Percentiles rank a stretch among this genome's conserved stretches.
Conservation (phyloP, 768 basidiomycete genomes). For the Collybia nuda region DNA sequence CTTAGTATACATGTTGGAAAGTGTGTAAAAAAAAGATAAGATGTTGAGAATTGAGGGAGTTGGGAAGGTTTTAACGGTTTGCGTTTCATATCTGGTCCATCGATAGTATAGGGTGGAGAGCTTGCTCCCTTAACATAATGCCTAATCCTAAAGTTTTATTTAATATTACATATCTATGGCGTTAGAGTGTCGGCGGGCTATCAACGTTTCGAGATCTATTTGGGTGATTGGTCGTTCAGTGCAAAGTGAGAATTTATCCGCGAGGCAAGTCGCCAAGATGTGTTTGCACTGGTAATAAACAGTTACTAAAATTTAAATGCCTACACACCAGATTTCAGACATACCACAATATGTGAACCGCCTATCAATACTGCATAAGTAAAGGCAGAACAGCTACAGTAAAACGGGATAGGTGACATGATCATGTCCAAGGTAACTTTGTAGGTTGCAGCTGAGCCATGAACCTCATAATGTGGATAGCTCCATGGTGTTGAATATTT, state of each 20-base stretch:
- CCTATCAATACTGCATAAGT: conserved; percentile 59
- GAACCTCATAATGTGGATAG: conserved; percentile 61
- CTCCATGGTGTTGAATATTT: conserved; percentile 59
- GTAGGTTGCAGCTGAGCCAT: conserved; percentile 65
- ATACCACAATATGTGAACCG: conserved; percentile 65
- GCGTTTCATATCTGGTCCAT: too few species aligned
- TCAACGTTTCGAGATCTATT: conserved; percentile 49
- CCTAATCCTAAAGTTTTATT: too few species aligned
- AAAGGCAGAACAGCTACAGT: conserved; percentile 79
- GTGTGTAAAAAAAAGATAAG: too few species aligned
- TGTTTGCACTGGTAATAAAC: conserved; percentile 68
- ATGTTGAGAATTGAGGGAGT: too few species aligned
- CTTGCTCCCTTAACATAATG: too few species aligned
- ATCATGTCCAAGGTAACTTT: conserved; percentile 49
- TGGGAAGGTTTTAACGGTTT: too few species aligned
- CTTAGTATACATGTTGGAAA: too few species aligned
- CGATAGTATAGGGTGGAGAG: too few species aligned
- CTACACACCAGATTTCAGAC: conserved; percentile 6
- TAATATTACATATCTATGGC: too few species aligned
- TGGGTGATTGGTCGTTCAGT: conserved; percentile 45
- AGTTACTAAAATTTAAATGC: conserved; percentile 9
- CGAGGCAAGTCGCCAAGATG: conserved; percentile 64
- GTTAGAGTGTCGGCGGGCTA: conserved; percentile 32
- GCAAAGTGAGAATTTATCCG: conserved; percentile 50
- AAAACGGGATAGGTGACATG: conserved; percentile 42